Percentiles rank a stretch among this genome's conserved stretches.
phyloP scores from a whole-genome alignment of 257 asterid genomes.

The Lycium barbarum region DNA sequence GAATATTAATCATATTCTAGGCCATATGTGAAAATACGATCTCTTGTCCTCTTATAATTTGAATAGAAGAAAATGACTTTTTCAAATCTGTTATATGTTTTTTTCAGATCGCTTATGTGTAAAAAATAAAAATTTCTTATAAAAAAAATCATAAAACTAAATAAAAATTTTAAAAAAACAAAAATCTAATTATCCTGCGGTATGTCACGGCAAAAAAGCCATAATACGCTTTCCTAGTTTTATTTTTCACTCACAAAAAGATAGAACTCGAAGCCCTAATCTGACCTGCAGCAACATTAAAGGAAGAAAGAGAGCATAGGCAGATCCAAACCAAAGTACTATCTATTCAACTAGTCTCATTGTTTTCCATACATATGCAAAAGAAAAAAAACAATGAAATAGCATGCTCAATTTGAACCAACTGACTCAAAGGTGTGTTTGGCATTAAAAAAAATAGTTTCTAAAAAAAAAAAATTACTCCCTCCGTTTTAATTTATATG shows the following conservation, averaged over 20 bases:
- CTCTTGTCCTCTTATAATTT: too few species aligned
- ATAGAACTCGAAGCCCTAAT: not conserved
- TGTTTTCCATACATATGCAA: not conserved
- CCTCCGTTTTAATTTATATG: too few species aligned
- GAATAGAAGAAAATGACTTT: too few species aligned
- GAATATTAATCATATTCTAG: slow-evolving; percentile 5
- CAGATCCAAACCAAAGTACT: not conserved
- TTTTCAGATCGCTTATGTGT: too few species aligned
- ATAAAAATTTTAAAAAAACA: too few species aligned
- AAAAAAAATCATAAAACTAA: too few species aligned
- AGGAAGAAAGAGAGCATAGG: not conserved
- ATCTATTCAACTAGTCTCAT: not conserved
- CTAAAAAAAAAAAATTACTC: too few species aligned
- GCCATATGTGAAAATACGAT: too few species aligned
- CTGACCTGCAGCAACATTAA: not conserved
- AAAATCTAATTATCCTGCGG: too few species aligned
- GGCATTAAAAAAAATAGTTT: not conserved
- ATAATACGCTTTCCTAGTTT: not conserved
- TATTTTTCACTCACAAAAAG: not conserved
- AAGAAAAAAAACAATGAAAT: too few species aligned
- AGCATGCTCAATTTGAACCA: not conserved
- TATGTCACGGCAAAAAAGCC: not conserved
- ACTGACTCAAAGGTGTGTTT: not conserved
- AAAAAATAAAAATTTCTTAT: too few species aligned
- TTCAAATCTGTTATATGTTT: too few species aligned